phyloP scores from a whole-genome alignment of 2,329 filamentous ascomycete species.

The Aspergillus ochraceus region DNA sequence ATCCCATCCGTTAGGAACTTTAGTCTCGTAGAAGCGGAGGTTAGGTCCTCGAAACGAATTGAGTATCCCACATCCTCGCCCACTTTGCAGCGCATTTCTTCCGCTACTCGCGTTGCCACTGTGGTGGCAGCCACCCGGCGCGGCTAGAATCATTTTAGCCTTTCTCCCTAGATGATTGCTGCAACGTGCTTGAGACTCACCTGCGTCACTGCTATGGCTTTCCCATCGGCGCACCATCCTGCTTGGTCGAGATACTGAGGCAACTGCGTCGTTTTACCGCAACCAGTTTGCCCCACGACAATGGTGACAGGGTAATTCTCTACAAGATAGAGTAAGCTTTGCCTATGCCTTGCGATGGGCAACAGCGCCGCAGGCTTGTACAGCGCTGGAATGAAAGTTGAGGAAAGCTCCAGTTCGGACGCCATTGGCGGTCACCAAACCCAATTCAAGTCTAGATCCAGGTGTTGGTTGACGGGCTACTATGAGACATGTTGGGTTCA shows the following conservation, averaged over 20 bases:
- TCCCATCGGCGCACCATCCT: slow-evolving; percentile 84
- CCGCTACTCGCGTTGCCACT: slow-evolving; percentile 82
- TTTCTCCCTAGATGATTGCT: neutral
- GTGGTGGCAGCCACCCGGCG: slow-evolving; percentile 88
- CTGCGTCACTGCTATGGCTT: slow-evolving; percentile 85
- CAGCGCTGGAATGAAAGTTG: slow-evolving; percentile 70
- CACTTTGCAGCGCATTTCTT: slow-evolving; percentile 81
- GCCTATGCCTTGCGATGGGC: slow-evolving; percentile 80
- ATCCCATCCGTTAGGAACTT: slow-evolving; percentile 96
- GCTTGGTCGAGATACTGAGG: slow-evolving; percentile 86
- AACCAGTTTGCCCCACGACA: slow-evolving; percentile 90
- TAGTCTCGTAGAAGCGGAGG: slow-evolving; percentile 79
- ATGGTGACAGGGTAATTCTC: slow-evolving; percentile 84
- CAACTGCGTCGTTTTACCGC: slow-evolving; percentile 93
- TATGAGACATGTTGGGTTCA: slow-evolving; percentile 12
- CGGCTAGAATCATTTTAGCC: slow-evolving; percentile 57
- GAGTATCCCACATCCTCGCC: slow-evolving; percentile 93
- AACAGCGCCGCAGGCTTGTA: slow-evolving; percentile 83
- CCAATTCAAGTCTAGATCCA: neutral
- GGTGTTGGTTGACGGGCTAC: neutral
- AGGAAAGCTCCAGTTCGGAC: slow-evolving; percentile 45
- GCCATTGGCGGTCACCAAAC: slow-evolving; percentile 32
- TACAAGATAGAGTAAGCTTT: slow-evolving; percentile 79
- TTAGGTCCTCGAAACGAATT: slow-evolving; percentile 88
- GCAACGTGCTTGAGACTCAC: slow-evolving; percentile 52